Percentiles rank a stretch among this genome's conserved stretches.
Evolutionary conservation across 257 asterid species (phyloP).

Genomic region (Ilex aquifolium): DNA sequence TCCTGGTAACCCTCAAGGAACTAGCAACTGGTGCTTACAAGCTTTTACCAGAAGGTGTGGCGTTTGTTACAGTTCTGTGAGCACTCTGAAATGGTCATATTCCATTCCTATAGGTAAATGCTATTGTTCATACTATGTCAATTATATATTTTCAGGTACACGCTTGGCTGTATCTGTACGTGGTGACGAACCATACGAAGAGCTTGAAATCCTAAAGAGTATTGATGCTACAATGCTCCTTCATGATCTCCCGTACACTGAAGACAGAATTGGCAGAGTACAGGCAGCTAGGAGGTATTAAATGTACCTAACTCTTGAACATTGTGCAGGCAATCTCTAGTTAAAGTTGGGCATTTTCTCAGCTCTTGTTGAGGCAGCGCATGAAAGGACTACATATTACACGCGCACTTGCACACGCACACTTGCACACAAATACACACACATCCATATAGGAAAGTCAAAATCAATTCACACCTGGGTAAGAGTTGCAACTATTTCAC

Average conservation of each 20-base stretch:
- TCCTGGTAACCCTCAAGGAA: conserved; percentile 71
- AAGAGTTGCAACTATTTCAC: too few relatives aligned
- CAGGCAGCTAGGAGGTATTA: conserved; percentile 89
- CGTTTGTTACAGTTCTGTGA: conserved; percentile 8
- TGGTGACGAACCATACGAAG: conserved; percentile 77
- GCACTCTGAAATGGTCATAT: conserved; percentile 6
- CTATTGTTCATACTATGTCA: conserved; percentile 14
- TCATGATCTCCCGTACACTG: conserved; percentile 70
- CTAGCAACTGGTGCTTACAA: conserved; percentile 76
- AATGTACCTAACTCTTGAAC: conserved; percentile 12
- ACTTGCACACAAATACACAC: too few relatives aligned
- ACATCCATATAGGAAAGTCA: too few relatives aligned
- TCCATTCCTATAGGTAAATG: not conserved
- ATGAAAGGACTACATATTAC: too few relatives aligned
- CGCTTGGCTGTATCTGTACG: conserved; percentile 72
- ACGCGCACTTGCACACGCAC: too few relatives aligned
- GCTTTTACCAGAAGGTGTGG: conserved; percentile 82
- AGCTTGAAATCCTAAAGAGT: conserved; percentile 65
- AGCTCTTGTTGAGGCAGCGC: too few relatives aligned
- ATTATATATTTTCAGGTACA: conserved; percentile 45
- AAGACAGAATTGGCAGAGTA: conserved; percentile 79
- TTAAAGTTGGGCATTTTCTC: too few relatives aligned
- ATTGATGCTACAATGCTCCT: conserved; percentile 74
- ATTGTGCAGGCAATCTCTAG: not conserved
- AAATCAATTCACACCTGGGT: too few relatives aligned